Conservation (phyloP, 305 asterid species). For the Solanum aculeatissimum region DNA sequence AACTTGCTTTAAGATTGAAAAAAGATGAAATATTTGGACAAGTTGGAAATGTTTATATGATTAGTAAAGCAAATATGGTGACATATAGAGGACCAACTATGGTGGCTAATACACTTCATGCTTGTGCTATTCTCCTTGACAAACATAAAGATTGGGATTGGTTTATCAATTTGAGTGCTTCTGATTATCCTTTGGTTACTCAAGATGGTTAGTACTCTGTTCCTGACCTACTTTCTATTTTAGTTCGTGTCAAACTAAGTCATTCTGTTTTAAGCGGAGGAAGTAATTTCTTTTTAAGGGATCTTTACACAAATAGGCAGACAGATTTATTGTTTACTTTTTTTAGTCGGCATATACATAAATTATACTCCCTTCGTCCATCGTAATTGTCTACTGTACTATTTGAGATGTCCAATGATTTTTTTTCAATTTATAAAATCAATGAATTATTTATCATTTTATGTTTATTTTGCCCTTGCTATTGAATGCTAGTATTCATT, state of each 20-base stretch:
- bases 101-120: conserved; percentile 24
- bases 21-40: conserved; percentile 2
- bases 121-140: conserved; percentile 17
- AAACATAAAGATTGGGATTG: conserved; percentile 19
- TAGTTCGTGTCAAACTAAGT: no score
- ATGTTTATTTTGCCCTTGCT: no score
- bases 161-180: conserved; percentile 23
- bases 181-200: conserved; percentile 26
- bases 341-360: no score
- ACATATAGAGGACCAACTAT: conserved; percentile 23
- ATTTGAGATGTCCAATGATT: no score
- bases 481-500: no score
- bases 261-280: no score
- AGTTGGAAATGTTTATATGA: conserved; percentile 19
- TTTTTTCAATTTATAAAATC: no score
- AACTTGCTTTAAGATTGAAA: conserved; percentile 7
- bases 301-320: neutral
- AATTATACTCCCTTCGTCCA: no score
- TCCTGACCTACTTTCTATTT: no score
- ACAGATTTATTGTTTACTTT: neutral
- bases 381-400: no score
- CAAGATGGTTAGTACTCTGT: conserved; percentile 14
- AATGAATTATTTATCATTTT: no score
- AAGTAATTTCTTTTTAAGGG: no score
- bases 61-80: conserved; percentile 21